Evolutionary conservation across 495 filamentous ascomycete species (phyloP), one percentile per base, ranked within the genome.

Genomic region (Penicillium bovifimosum): DNA sequence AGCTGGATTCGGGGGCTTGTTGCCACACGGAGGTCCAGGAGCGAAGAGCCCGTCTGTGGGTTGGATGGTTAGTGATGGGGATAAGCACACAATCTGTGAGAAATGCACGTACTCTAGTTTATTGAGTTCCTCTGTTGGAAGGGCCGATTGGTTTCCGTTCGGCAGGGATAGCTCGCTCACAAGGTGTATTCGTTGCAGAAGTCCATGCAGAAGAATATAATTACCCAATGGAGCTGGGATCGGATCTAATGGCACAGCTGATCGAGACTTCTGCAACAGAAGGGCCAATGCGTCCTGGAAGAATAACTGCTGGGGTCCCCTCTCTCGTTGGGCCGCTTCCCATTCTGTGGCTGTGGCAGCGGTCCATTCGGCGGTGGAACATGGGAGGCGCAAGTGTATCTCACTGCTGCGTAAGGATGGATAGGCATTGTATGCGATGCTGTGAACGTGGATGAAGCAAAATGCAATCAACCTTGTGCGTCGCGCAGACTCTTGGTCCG

Each of bases 21-120:
- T 73, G 68, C 70, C 70, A 73, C 10, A 71, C 68, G 1, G 65
- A 64, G 6, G 68, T 73, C 70, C 70, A 73, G 16, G 67, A 63
- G 2, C 67, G 65, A 14, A 73, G 60, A 29, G 67, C 70, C 46
- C 67, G 61, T 52, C 70, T 73, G 29, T 20, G 7, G 24, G 27
- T 13, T 34, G 11, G 2, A 52, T 7, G 28, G 52, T 39, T 24
- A 26, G 29, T 20, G 5, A 10, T 13, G 9, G 6, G 4, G 13
- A 9, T 8, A 2, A 17, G 7, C 8, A n/a, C 32, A 13, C 5
- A 11, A 7, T 41, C 17, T n/a, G 16, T 14, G 5, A 18, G 3
- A 1, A 2, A 6, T 1, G 6, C 5, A 60, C 63, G 58, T 56
- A 67, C 68, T 71, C 68, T 16, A 71, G 59, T 58, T 69, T 71